Evolutionary conservation across 2,329 filamentous ascomycete species (phyloP), one percentile per base, ranked within the genome.

Genomic region (Corniculantispora saksenae): DNA sequence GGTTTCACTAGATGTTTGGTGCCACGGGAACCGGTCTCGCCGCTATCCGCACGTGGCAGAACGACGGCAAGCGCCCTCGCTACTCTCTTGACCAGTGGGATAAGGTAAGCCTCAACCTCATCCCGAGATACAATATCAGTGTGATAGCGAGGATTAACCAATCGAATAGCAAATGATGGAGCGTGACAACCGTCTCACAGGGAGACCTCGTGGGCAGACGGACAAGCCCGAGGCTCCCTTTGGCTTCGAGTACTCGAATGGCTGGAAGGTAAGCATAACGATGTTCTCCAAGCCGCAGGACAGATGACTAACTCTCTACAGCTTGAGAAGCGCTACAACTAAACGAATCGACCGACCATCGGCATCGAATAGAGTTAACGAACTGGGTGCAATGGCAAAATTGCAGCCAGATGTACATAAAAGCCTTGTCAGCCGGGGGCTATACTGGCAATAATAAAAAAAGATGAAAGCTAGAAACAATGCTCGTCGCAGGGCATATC

Each of bases 81-180:
- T 86, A 85, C 73, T 86, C 84, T 9, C 67, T 89, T 64, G 87
- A 89, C 71, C 82, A 85, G 72, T 89, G 87, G 87, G 87, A 89
- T 70, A 84, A 76, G 77, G 86, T 89, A 76, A 69, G 82, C 74
- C 54, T 19, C 29, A 32, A 38, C 19, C 53, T 19, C 38, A 29
- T 29, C n/a, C n/a, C 29, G 12, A 32, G 3, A 54, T 17, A 7
- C 7, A 2, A 17, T 4, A 3, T 45, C 13, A n/a, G 32, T 19
- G 19, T 35, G 10, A 19, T 35, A 17, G 21, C 19, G 12, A 21
- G 53, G 32, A 66, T 77, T 80, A 73, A 79, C 69, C 53, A 5
- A n/a, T 58, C 55, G 59, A 66, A 67, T 69, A 87, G 84, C 83
- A 87, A 85, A 87, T 89, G 87, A 89, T 89, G 86, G 82, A 87